A percentile compares a stretch with the other conserved stretches of the same genome.
These are phyloP conservation scores for Drechslerella coelobrocha DNA, from an alignment of 2,329 filamentous ascomycete species.

Conservation along the genomic window DNA sequence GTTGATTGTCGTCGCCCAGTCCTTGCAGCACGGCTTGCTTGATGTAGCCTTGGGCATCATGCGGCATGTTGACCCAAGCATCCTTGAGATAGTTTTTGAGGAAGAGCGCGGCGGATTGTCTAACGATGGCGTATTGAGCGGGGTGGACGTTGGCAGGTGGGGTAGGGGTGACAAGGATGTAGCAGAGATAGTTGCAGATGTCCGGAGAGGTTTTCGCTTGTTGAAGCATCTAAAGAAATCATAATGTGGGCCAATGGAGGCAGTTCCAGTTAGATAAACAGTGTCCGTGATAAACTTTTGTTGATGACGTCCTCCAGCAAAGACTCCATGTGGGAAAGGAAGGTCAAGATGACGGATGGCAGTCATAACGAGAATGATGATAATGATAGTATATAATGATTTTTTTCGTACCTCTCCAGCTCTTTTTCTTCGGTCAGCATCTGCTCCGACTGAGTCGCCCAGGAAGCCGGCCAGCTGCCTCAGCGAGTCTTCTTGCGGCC, in stretches of 20 bases:
- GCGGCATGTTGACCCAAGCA: conserved; percentile 76
- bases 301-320: conserved; percentile 30
- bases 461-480: conserved; percentile 87
- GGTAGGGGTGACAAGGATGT: conserved; percentile 76
- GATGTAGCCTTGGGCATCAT: conserved; percentile 75
- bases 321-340: conserved; percentile 28
- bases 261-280: conserved; percentile 50
- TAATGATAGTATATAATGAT: conserved; percentile 32
- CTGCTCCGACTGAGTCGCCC: conserved; percentile 68
- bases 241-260: conserved; percentile 45
- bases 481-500: conserved; percentile 85
- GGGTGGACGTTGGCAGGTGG: conserved; percentile 62
- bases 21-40: conserved; percentile 78
- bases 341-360: conserved; percentile 11
- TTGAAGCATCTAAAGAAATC: conserved; percentile 76
- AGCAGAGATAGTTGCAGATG: conserved; percentile 96
- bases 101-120: conserved; percentile 88
- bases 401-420: conserved; percentile 50
- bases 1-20: conserved; percentile 78
- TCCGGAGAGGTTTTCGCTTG: conserved; percentile 88
- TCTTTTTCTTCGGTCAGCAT: conserved; percentile 49
- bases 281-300: conserved; percentile 24
- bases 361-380: conserved; percentile 17
- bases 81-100: conserved; percentile 90
- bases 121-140: conserved; percentile 70